Percentiles rank a stretch among this genome's conserved stretches.
These are phyloP conservation scores for Pseudocercospora ulei DNA, from an alignment of 2,329 filamentous ascomycete species.

Conservation along the genomic window DNA sequence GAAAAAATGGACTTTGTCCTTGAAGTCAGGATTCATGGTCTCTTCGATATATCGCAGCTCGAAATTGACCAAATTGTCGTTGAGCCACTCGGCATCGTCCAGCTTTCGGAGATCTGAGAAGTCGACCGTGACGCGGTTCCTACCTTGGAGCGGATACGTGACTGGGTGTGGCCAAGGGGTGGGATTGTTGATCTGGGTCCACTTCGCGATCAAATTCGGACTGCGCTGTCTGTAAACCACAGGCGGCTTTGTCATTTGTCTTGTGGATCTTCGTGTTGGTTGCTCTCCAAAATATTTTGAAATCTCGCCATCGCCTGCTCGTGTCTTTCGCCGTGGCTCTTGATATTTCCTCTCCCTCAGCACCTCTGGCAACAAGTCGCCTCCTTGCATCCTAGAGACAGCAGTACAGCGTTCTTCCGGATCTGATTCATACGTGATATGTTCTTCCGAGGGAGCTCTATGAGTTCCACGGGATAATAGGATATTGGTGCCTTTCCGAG, in stretches of 20 bases:
- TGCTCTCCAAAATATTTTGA: conserved; percentile 10
- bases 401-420: neutral
- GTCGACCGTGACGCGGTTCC: conserved; percentile 55
- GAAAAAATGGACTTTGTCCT: conserved; percentile 67
- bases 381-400: conserved; percentile 9
- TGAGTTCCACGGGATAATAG: no score
- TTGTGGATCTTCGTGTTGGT: conserved; percentile 18
- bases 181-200: conserved; percentile 23
- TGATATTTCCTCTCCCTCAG: conserved; percentile 5
- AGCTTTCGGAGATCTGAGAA: conserved; percentile 65
- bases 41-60: conserved; percentile 53
- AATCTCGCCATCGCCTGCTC: neutral
- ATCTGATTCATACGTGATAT: conserved; percentile 11
- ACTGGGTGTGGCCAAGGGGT: conserved; percentile 42
- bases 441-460: no score
- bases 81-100: conserved; percentile 76
- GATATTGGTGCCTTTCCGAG: no score
- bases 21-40: conserved; percentile 31
- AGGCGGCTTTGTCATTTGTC: conserved; percentile 17
- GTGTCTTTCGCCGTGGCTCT: neutral
- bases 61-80: conserved; percentile 86
- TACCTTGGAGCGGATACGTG: conserved; percentile 51
- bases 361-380: conserved; percentile 1
- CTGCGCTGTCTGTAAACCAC: conserved; percentile 10
- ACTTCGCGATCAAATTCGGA: conserved; percentile 17